Evolutionary conservation across 2,329 filamentous ascomycete genomes (phyloP).

Genomic region (Neoascochyta sp.): DNA sequence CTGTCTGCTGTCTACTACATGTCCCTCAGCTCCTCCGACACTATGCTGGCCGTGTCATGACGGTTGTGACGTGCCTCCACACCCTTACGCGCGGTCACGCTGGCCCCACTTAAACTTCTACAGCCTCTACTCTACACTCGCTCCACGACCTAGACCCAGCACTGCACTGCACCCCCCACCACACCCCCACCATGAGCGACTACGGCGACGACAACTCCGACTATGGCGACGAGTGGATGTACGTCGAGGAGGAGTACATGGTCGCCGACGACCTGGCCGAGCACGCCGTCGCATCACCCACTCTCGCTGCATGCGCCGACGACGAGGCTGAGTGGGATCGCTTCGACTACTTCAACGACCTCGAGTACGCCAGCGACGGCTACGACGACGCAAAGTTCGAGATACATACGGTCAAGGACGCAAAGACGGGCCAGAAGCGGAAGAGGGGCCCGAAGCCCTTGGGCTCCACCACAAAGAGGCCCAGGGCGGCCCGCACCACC

Average conservation of each 20-base stretch:
- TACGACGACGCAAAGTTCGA: constrained; percentile 43
- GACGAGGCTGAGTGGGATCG: constrained; percentile 45
- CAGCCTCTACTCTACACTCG: constrained; percentile 2
- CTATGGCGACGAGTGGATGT: constrained; percentile 45
- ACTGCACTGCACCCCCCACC: background rate
- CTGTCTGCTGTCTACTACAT: too few relatives aligned
- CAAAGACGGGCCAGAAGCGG: constrained; percentile 27
- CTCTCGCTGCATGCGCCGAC: constrained; percentile 29
- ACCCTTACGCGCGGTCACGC: constrained; percentile 4
- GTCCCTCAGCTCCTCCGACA: too few relatives aligned
- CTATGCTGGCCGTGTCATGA: too few relatives aligned
- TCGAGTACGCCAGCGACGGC: constrained; percentile 48
- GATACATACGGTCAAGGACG: constrained; percentile 15
- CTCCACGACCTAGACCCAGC: background rate
- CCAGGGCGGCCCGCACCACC: constrained; percentile 6
- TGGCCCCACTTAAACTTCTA: background rate
- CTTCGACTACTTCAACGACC: constrained; percentile 48
- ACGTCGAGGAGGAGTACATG: constrained; percentile 45
- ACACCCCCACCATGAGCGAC: constrained; percentile 38
- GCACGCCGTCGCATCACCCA: constrained; percentile 45
- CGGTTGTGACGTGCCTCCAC: too few relatives aligned
- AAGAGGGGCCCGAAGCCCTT: constrained; percentile 20
- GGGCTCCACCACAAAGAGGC: constrained; percentile 29
- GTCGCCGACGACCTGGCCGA: constrained; percentile 50
- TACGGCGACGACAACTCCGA: constrained; percentile 41